A percentile compares a stretch with the other conserved stretches of the same genome.
These are phyloP conservation scores for Termitomyces heimii DNA, from an alignment of 768 basidiomycete genomes.

Conservation along the genomic window DNA sequence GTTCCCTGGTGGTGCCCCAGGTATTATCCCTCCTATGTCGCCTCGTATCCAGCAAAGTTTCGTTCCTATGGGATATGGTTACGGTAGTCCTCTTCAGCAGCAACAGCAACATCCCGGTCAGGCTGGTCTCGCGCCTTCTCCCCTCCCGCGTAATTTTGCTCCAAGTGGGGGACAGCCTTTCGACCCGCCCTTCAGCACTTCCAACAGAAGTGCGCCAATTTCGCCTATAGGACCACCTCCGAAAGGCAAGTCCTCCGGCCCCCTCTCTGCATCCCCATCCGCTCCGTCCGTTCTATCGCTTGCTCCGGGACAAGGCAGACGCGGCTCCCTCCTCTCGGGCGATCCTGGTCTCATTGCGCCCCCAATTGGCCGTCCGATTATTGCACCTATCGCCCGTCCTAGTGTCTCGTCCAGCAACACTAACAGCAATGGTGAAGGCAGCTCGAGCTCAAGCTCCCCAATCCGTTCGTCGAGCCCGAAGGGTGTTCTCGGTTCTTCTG, in stretches of 20 bases:
- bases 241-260: constrained; percentile 31
- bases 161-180: constrained; percentile 41
- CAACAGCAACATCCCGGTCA: constrained; percentile 23
- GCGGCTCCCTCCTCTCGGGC: constrained; percentile 33
- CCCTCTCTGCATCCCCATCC: constrained; percentile 27
- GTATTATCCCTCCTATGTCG: constrained; percentile 44
- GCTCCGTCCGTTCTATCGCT: constrained; percentile 31
- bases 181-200: constrained; percentile 45
- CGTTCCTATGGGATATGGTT: constrained; percentile 49
- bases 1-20: constrained; percentile 33
- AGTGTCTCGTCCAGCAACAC: constrained; percentile 25
- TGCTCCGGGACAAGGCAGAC: constrained; percentile 43
- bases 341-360: constrained; percentile 59
- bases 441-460: constrained; percentile 59
- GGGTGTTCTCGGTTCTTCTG: constrained; percentile 69
- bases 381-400: constrained; percentile 68
- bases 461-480: constrained; percentile 51
- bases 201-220: constrained; percentile 20
- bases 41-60: constrained; percentile 49
- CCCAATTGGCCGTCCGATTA: constrained; percentile 25
- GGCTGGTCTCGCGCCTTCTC: constrained; percentile 43
- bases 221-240: constrained; percentile 55
- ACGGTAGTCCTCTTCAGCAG: constrained; percentile 35
- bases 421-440: constrained; percentile 37
- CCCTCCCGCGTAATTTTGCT: constrained; percentile 49